These are phyloP conservation scores for Physcomitrium patens DNA, from an alignment of 225 moss, liverwort and hornwort genomes.

Conservation along the genomic window DNA sequence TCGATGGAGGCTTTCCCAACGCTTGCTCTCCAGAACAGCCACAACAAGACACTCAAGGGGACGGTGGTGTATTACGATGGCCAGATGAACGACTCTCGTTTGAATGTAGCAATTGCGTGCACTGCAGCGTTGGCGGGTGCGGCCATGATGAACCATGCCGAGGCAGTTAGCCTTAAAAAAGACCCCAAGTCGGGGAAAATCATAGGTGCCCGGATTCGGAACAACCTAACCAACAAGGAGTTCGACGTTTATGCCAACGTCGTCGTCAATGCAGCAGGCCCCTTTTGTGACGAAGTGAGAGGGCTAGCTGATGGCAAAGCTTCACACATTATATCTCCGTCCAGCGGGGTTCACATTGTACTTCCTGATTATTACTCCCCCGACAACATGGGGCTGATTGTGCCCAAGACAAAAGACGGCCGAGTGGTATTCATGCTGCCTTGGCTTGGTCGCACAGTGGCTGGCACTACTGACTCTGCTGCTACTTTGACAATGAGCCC, in stretches of 20 bases:
- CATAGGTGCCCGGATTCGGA: constrained; percentile 76
- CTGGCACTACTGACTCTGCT: constrained; percentile 91
- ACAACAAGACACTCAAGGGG: constrained; percentile 85
- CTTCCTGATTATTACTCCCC: constrained; percentile 98
- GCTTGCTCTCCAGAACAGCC: constrained; percentile 67
- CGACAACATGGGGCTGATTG: constrained; percentile 93
- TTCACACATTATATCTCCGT: constrained; percentile 79
- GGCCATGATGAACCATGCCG: constrained; percentile 89
- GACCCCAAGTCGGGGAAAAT: constrained; percentile 69
- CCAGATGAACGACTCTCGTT: constrained; percentile 98
- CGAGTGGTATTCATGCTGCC: constrained; percentile 97
- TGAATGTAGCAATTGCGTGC: constrained; percentile 91
- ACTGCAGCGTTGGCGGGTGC: constrained; percentile 91
- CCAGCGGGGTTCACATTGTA: constrained; percentile 93
- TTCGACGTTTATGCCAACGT: constrained; percentile 92
- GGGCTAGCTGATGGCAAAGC: constrained; percentile 52
- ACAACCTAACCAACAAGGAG: constrained; percentile 77
- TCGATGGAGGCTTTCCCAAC: constrained; percentile 92
- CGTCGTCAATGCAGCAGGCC: constrained; percentile 89
- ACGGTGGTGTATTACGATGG: constrained; percentile 98
- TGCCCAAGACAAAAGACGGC: constrained; percentile 97
- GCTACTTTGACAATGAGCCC: constrained; percentile 78
- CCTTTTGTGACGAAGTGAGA: constrained; percentile 85
- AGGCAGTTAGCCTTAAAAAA: constrained; percentile 65
- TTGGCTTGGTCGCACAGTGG: constrained; percentile 96